A percentile compares a stretch with the other conserved stretches of the same genome.
Conservation (phyloP, 768 basidiomycete genomes). For the Suillus hirtellus region DNA sequence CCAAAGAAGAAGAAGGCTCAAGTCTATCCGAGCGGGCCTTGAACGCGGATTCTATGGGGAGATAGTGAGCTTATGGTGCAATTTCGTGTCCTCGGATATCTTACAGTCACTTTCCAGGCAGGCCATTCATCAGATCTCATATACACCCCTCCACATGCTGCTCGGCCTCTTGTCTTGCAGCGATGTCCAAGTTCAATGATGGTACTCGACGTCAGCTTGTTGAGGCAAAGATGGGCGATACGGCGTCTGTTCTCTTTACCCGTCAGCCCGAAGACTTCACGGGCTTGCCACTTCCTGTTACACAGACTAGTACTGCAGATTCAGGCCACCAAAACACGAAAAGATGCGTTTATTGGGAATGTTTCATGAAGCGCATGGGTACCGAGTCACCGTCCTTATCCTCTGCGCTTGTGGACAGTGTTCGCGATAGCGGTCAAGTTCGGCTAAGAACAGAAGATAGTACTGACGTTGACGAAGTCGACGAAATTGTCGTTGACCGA, state of each 20-base stretch:
- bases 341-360: slow-evolving; percentile 47
- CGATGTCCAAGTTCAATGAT: not conserved
- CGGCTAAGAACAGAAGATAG: slow-evolving; percentile 34
- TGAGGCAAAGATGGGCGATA: too few relatives aligned
- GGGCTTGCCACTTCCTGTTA: slow-evolving; percentile 44
- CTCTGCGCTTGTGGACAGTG: slow-evolving; percentile 51
- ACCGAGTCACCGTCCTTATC: slow-evolving; percentile 59
- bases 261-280: slow-evolving; percentile 17
- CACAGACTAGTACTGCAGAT: slow-evolving; percentile 27
- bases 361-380: slow-evolving; percentile 54
- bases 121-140: not conserved
- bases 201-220: not conserved
- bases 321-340: slow-evolving; percentile 32
- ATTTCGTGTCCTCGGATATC: not conserved
- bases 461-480: slow-evolving; percentile 44
- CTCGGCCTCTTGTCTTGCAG: not conserved
- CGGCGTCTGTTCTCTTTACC: slow-evolving; percentile 2
- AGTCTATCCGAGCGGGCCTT: not conserved
- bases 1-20: not conserved
- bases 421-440: slow-evolving; percentile 38
- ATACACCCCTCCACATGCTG: not conserved
- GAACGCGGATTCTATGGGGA: not conserved
- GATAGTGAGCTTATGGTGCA: not conserved
- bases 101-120: not conserved
- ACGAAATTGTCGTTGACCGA: slow-evolving; percentile 78